Evolutionary conservation across 352 stramenopile species (phyloP).

Genomic region (Globisporangium radiosum): DNA sequence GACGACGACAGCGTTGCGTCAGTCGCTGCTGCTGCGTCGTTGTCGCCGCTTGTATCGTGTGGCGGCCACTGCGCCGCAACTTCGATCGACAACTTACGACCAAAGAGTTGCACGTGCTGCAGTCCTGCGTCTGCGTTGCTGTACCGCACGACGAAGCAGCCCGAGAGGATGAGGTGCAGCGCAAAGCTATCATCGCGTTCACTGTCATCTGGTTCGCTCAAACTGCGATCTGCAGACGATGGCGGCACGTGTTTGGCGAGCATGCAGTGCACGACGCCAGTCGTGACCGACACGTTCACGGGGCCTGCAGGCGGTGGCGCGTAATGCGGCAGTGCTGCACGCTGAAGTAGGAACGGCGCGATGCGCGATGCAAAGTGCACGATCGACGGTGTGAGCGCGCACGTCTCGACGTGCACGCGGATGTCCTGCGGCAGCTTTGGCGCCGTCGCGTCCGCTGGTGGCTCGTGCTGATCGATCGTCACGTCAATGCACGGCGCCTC

Average conservation of each 20-base stretch:
- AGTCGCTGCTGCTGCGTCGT: not conserved
- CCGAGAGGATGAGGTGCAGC: constrained; percentile 51
- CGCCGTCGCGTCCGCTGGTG: constrained; percentile 4
- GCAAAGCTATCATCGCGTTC: constrained; percentile 3
- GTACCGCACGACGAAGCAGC: constrained; percentile 52
- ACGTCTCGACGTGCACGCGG: constrained; percentile 55
- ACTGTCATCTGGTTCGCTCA: not conserved
- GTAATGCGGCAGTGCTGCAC: constrained; percentile 31
- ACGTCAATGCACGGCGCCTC: constrained; percentile 28
- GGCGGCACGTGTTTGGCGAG: constrained; percentile 35
- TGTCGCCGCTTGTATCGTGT: constrained; percentile 1
- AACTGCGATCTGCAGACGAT: not conserved
- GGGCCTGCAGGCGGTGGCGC: constrained; percentile 18
- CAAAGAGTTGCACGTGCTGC: constrained; percentile 53
- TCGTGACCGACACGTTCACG: constrained; percentile 56
- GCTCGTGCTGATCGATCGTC: constrained; percentile 32
- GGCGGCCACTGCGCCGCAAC: constrained; percentile 54
- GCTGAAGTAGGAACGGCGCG: constrained; percentile 38
- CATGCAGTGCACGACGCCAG: constrained; percentile 50
- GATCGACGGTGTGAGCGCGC: constrained; percentile 42
- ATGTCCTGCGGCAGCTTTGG: constrained; percentile 26
- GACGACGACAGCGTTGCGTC: constrained; percentile 15
- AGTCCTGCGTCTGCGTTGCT: constrained; percentile 32
- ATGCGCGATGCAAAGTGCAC: constrained; percentile 39
- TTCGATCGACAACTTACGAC: constrained; percentile 65